Conservation (phyloP, 495 filamentous ascomycete species). For the Beverwykella pulmonaria region DNA sequence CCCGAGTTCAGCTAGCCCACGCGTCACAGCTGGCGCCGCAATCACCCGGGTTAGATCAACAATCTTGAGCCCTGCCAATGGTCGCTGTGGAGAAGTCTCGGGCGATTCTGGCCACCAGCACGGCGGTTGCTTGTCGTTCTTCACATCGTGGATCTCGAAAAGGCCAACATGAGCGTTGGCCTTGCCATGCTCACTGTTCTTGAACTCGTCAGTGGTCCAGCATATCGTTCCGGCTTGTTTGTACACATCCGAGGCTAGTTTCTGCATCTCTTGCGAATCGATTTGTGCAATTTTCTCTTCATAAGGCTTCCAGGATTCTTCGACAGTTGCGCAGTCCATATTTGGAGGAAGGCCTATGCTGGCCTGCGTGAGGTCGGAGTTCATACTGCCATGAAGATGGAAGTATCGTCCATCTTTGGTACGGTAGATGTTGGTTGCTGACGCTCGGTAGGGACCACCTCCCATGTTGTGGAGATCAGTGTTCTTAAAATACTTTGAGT, state of each 20-base stretch:
- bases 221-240: constrained; percentile 59
- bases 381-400: constrained; percentile 57
- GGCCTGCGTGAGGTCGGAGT: constrained; percentile 50
- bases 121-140: constrained; percentile 43
- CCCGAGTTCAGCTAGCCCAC: constrained; percentile 59
- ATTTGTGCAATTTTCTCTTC: constrained; percentile 41
- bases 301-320: constrained; percentile 40
- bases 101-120: constrained; percentile 49
- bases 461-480: constrained; percentile 34
- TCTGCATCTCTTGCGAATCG: constrained; percentile 49
- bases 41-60: constrained; percentile 65
- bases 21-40: constrained; percentile 58
- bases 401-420: constrained; percentile 57
- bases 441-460: constrained; percentile 36
- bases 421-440: constrained; percentile 56
- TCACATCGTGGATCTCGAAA: constrained; percentile 49
- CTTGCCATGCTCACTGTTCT: constrained; percentile 53
- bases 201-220: constrained; percentile 53
- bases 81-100: constrained; percentile 48
- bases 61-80: constrained; percentile 62
- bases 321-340: constrained; percentile 25
- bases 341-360: constrained; percentile 50
- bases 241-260: constrained; percentile 51
- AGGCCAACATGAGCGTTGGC: constrained; percentile 55
- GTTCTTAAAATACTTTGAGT: constrained; percentile 38